Evolutionary conservation across 768 basidiomycete species (phyloP).

Genomic region (Auricularia sp.): DNA sequence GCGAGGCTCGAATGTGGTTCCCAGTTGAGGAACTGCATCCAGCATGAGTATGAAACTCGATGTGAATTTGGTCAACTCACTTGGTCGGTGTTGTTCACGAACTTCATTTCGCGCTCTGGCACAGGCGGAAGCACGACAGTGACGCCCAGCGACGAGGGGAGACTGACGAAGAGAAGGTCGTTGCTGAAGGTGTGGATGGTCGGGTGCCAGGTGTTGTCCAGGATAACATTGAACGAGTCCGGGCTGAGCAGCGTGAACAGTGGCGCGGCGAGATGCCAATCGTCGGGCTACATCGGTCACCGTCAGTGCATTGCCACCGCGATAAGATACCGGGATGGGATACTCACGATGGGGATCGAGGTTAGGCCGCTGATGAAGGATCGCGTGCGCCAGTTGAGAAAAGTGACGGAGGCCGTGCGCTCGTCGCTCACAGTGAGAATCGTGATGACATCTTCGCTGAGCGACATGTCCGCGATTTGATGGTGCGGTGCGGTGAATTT

Average conservation of each 20-base stretch:
- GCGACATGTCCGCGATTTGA: not conserved
- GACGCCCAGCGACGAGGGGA: not conserved
- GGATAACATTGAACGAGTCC: not conserved
- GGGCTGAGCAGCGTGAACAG: not conserved
- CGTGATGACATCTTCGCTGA: not conserved
- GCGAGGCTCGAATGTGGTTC: not conserved
- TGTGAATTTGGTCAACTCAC: too few species aligned
- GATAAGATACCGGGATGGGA: not conserved
- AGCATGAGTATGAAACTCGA: too few species aligned
- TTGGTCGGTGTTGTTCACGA: not conserved
- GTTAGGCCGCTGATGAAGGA: not conserved
- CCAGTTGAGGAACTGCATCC: not conserved
- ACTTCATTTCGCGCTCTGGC: not conserved
- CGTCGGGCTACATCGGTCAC: not conserved
- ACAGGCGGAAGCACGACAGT: not conserved
- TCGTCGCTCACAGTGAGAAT: not conserved
- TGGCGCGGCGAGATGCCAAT: not conserved
- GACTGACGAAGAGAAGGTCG: not conserved
- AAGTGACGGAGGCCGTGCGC: not conserved
- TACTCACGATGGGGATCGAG: not conserved
- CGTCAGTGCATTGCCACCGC: not conserved
- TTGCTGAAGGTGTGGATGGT: not conserved
- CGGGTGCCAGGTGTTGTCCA: not conserved
- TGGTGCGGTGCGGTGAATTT: not conserved
- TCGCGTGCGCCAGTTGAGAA: not conserved